Conservation (phyloP, 2,329 filamentous ascomycete genomes). For the Beauveria sp. region DNA sequence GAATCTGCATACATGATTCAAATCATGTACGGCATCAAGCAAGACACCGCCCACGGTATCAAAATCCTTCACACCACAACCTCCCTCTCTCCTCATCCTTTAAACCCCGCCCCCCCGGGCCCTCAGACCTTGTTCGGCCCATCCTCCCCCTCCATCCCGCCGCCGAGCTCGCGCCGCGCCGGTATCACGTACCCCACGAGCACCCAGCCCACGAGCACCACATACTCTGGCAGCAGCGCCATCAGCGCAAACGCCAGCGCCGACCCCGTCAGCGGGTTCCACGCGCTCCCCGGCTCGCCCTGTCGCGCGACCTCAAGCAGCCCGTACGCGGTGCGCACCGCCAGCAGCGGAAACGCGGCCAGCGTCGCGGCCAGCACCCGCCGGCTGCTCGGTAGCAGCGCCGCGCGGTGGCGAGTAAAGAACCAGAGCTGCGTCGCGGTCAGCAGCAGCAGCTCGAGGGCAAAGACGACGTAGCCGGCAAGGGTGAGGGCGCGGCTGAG, state of each 20-base stretch:
- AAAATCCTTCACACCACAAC: not conserved
- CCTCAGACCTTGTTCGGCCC: not conserved
- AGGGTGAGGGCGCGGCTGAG: slow-evolving; percentile 16
- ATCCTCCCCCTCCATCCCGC: not conserved
- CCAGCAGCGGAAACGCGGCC: slow-evolving; percentile 17
- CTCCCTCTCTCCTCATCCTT: not conserved
- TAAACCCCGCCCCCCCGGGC: not conserved
- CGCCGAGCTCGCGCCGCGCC: slow-evolving; percentile 1
- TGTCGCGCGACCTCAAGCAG: slow-evolving; percentile 15
- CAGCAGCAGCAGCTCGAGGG: slow-evolving; percentile 14
- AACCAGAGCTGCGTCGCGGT: slow-evolving; percentile 15
- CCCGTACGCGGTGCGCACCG: slow-evolving; percentile 17
- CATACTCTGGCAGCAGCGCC: slow-evolving; percentile 15
- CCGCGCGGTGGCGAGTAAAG: not conserved
- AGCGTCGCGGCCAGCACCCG: slow-evolving; percentile 15
- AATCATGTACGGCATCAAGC: not conserved
- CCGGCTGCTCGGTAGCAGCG: slow-evolving; percentile 14
- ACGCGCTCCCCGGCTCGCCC: slow-evolving; percentile 4
- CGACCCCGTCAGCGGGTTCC: slow-evolving; percentile 16
- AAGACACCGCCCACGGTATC: slow-evolving; percentile 8
- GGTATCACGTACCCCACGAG: slow-evolving; percentile 10
- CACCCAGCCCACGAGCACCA: slow-evolving; percentile 12
- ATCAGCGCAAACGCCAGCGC: slow-evolving; percentile 15
- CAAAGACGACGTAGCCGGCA: slow-evolving; percentile 18
- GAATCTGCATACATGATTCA: no score